phyloP scores from a whole-genome alignment of 1,139 yeast species.

The Yamadazyma membranifaciens region DNA sequence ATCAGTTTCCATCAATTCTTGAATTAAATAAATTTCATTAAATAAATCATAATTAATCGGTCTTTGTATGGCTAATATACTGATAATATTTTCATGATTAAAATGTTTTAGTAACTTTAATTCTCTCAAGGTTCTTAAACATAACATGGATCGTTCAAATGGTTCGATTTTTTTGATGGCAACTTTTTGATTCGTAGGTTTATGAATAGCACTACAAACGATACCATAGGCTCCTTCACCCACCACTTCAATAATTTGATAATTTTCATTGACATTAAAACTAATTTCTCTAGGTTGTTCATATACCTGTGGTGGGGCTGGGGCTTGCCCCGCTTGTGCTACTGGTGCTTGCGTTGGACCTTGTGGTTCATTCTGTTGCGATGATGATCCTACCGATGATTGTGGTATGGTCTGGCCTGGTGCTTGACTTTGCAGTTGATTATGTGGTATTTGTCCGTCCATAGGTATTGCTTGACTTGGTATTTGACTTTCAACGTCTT shows the following conservation, averaged over 20 bases:
- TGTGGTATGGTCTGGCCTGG: neutral
- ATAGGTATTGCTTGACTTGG: neutral
- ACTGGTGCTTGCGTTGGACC: constrained; percentile 6
- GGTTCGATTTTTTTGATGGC: constrained; percentile 96
- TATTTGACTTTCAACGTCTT: neutral
- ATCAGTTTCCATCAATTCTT: constrained; percentile 96
- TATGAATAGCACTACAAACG: constrained; percentile 89
- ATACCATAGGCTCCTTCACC: constrained; percentile 99
- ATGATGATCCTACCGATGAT: neutral
- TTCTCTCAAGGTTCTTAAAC: constrained; percentile 87
- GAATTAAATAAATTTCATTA: constrained; percentile 86
- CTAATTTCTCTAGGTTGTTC: constrained; percentile 49
- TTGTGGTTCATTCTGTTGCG: neutral
- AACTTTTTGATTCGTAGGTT: constrained; percentile 84
- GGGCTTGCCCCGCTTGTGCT: constrained; percentile 6
- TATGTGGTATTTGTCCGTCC: too few relatives aligned
- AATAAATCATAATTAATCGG: constrained; percentile 76
- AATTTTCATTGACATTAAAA: constrained; percentile 85
- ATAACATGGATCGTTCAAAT: constrained; percentile 87
- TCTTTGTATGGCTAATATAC: constrained; percentile 86
- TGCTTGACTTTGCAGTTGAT: neutral
- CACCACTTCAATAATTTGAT: constrained; percentile 78
- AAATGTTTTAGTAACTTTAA: constrained; percentile 85
- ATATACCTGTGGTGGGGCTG: constrained; percentile 8
- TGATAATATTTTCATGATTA: constrained; percentile 85